Evolutionary conservation across 108 stramenopile species (phyloP), one percentile per base, ranked within the genome.

Genomic region (Nitzschia sp.): DNA sequence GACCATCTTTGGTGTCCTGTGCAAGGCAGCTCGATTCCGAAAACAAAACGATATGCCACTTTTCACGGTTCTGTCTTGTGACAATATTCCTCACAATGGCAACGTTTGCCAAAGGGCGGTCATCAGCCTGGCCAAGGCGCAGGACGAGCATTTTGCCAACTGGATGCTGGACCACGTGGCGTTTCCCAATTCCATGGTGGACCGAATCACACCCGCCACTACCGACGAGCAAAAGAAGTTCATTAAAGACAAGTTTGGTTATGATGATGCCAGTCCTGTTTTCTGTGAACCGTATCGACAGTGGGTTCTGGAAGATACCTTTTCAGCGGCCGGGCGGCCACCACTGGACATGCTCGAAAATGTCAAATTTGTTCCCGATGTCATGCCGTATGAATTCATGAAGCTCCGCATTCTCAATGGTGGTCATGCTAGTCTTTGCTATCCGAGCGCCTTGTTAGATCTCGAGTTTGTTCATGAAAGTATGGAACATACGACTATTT

Each of bases 171-270:
- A 66, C 23, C 45, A 82, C 45, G 79, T 77, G 2, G 72, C 78
- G 26, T 84, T 80, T 75, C 83, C 83, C 26, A 82, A 82, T 62
- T 67, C 70, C 29, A 83, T 83, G 82, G 82, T 84, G 13, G 83
- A 84, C 57, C 80, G 83, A 15, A 84, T 84, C 70, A 84, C 83
- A 6, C 83, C 83, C 28, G 73, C 73, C 34, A 21, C 52, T 8
- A 80, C 80, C 23, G 58, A 74, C 15, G 48, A 29, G 3, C 71
- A 57, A 33, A 65, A 84, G 45, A 55, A 45, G 29, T 23, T 21
- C 17, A 25, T 53, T 6, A 9, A 9, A 13, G 9, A 41, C 6
- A 53, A 53, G 13, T 53, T 16, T 21, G 79, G 44, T 11, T 53
- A 73, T 22, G 59, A 72, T 21, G 83, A 84, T 68, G 47, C 27